phyloP scores from a whole-genome alignment of 768 basidiomycete genomes.

The Mycena rosella region DNA sequence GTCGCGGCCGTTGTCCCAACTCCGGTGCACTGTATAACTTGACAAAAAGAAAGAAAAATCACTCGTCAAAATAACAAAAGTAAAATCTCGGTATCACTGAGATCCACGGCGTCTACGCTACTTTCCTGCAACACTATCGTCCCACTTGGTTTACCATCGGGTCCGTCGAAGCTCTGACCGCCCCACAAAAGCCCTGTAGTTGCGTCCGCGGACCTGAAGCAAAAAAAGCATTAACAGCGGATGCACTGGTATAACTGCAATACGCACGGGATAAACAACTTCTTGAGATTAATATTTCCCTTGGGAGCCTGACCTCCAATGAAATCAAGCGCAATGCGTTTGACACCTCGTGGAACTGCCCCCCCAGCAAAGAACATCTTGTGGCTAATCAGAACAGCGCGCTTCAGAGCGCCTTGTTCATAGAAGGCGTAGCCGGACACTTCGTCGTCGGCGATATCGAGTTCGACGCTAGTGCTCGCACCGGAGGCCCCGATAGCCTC shows the following conservation, averaged over 20 bases:
- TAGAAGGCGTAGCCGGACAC: constrained; percentile 61
- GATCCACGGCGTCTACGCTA: constrained; percentile 1
- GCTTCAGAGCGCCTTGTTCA: constrained; percentile 48
- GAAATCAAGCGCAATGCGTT: constrained; percentile 8
- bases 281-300: constrained; percentile 12
- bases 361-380: constrained; percentile 47
- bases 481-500: constrained; percentile 51
- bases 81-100: constrained; percentile 30
- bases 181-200: constrained; percentile 50
- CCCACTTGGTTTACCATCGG: constrained; percentile 36
- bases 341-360: constrained; percentile 18
- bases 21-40: too few relatives aligned
- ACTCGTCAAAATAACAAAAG: constrained; percentile 16
- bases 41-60: background rate
- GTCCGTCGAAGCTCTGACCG: constrained; percentile 53
- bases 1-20: too few relatives aligned
- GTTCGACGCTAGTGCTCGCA: constrained; percentile 50
- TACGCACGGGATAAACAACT: constrained; percentile 32
- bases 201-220: constrained; percentile 42
- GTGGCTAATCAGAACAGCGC: constrained; percentile 58
- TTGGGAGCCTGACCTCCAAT: background rate
- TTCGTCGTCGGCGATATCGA: constrained; percentile 47
- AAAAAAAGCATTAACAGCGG: background rate
- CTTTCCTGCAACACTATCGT: constrained; percentile 1
- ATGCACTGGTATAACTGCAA: background rate